These are phyloP conservation scores for Metschnikowia borealis DNA, from an alignment of 805 yeast genomes.

Conservation along the genomic window DNA sequence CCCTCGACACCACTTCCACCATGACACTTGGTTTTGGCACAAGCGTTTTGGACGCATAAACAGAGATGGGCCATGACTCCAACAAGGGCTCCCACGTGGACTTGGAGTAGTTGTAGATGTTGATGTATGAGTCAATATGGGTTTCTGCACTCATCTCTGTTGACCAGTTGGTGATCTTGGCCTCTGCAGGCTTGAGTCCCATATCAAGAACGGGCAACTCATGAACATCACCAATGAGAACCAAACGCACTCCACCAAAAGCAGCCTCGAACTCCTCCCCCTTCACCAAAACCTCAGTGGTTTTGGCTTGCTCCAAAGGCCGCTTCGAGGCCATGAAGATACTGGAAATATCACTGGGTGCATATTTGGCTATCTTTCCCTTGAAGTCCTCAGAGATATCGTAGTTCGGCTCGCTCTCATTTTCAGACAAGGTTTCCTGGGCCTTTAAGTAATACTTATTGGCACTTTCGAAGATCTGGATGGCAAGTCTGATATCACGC, in stretches of 20 bases:
- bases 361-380: slow-evolving; percentile 56
- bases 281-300: slow-evolving; percentile 43
- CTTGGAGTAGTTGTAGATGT: slow-evolving; percentile 80
- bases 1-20: slow-evolving; percentile 71
- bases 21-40: slow-evolving; percentile 47
- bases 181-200: slow-evolving; percentile 63
- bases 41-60: slow-evolving; percentile 54
- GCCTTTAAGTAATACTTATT: slow-evolving; percentile 44
- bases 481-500: slow-evolving; percentile 80
- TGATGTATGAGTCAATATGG: slow-evolving; percentile 60
- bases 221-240: slow-evolving; percentile 84
- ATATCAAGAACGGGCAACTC: slow-evolving; percentile 85
- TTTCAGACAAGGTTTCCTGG: slow-evolving; percentile 8
- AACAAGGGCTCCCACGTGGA: slow-evolving; percentile 94
- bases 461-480: slow-evolving; percentile 69
- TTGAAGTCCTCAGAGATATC: slow-evolving; percentile 62
- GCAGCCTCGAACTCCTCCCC: slow-evolving; percentile 67
- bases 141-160: slow-evolving; percentile 71
- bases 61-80: slow-evolving; percentile 80
- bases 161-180: slow-evolving; percentile 79
- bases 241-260: slow-evolving; percentile 73
- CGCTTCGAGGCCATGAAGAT: slow-evolving; percentile 33
- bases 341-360: slow-evolving; percentile 60
- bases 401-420: slow-evolving; percentile 25
- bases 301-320: not conserved